A percentile compares a stretch with the other conserved stretches of the same genome.
phyloP scores from a whole-genome alignment of 495 filamentous ascomycete genomes.

The Penicillium lagena region DNA sequence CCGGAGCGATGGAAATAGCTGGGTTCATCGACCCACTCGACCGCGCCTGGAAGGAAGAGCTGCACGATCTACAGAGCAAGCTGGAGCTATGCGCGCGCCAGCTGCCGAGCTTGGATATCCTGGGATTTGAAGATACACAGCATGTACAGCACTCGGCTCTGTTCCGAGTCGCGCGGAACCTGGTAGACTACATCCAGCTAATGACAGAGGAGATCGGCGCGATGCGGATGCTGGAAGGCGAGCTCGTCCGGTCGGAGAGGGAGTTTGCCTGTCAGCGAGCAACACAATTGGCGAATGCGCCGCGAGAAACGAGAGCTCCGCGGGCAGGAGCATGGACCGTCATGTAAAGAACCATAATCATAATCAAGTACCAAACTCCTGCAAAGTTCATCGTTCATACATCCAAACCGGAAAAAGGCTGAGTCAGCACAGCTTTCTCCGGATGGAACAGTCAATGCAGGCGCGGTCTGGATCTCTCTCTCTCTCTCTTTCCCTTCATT shows the following conservation, averaged over 20 bases:
- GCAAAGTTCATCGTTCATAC: background rate
- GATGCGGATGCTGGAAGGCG: conserved; percentile 35
- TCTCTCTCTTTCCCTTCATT: background rate
- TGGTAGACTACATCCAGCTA: conserved; percentile 26
- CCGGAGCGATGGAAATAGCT: conserved; percentile 2
- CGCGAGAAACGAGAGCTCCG: conserved; percentile 3
- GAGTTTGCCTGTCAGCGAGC: conserved; percentile 28
- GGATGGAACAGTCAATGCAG: no score
- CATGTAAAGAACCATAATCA: background rate
- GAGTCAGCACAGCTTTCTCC: no score
- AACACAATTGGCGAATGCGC: conserved; percentile 15
- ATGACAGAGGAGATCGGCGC: conserved; percentile 39
- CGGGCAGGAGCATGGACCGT: conserved; percentile 18
- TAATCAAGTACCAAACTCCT: background rate
- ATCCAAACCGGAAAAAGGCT: background rate
- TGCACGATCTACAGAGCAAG: conserved; percentile 27
- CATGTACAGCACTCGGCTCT: conserved; percentile 27
- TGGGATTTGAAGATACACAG: conserved; percentile 28
- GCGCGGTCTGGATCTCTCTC: no score
- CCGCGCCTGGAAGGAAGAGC: conserved; percentile 36
- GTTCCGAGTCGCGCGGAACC: conserved; percentile 17
- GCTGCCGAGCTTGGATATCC: conserved; percentile 30
- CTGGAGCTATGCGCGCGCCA: conserved; percentile 34
- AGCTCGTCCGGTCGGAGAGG: conserved; percentile 32
- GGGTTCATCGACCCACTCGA: conserved; percentile 37